These are phyloP conservation scores for Inga leiocalycina DNA, from an alignment of 306 rosid genomes.

Conservation along the genomic window DNA sequence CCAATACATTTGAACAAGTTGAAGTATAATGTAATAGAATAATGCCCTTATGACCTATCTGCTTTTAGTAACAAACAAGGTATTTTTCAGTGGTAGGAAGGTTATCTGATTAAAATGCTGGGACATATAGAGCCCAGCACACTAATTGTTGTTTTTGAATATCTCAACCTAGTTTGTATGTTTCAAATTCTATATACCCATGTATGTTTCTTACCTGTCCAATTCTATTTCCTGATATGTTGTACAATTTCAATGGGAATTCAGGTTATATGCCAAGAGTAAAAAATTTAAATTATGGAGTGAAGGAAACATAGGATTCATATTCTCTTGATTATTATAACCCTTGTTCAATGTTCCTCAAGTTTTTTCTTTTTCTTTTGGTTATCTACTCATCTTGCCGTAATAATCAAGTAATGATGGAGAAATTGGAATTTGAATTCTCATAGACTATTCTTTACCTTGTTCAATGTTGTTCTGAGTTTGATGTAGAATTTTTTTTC, in stretches of 20 bases:
- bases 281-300: neutral
- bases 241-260: neutral
- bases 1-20: neutral
- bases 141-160: too few relatives aligned
- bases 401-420: neutral
- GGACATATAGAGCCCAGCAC: neutral
- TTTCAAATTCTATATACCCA: neutral
- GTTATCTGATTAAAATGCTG: neutral
- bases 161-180: neutral
- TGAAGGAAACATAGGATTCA: neutral
- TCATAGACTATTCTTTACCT: constrained; percentile 11
- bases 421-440: constrained; percentile 17
- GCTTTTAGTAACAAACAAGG: neutral
- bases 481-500: constrained; percentile 4
- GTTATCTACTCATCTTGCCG: neutral
- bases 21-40: neutral
- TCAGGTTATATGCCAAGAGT: constrained; percentile 13
- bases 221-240: neutral
- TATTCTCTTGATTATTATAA: neutral
- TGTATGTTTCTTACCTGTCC: neutral
- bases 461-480: constrained; percentile 7
- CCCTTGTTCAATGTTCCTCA: neutral
- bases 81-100: neutral
- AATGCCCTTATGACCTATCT: neutral
- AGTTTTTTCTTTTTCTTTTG: neutral